A percentile compares a stretch with the other conserved stretches of the same genome.
Conservation (phyloP, 139 green algal genomes). For the Tetraselmis chui region DNA sequence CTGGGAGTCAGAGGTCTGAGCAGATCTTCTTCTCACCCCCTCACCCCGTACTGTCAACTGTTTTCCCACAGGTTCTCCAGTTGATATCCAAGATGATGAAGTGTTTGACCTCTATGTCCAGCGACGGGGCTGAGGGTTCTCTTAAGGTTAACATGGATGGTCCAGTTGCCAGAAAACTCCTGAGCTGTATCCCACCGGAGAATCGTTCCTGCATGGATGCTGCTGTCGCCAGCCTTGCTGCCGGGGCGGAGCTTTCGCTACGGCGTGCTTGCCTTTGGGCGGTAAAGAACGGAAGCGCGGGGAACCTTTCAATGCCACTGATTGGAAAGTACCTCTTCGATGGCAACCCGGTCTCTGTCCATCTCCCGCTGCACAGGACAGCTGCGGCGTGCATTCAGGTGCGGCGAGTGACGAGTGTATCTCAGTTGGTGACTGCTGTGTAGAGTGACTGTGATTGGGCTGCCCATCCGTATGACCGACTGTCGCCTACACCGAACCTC, state of each 20-base stretch:
- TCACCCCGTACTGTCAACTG: no score
- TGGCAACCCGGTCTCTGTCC: neutral
- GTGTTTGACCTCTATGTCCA: neutral
- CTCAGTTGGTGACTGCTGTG: no score
- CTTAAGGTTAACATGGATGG: neutral
- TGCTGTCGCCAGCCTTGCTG: neutral
- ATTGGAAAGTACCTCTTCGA: neutral
- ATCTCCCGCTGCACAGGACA: neutral
- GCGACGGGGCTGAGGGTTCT: neutral
- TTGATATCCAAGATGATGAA: neutral
- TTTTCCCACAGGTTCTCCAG: neutral
- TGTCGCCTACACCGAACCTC: no score
- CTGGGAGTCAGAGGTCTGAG: no score
- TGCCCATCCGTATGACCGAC: no score
- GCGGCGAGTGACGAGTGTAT: no score
- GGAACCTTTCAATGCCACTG: neutral
- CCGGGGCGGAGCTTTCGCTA: neutral
- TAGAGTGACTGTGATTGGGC: no score
- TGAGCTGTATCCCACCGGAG: neutral
- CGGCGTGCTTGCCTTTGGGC: neutral
- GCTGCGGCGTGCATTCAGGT: neutral
- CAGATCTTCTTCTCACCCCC: no score
- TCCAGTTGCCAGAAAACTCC: neutral
- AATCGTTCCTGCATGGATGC: neutral
- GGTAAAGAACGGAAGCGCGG: neutral